Conservation (phyloP, 805 yeast species). For the Metschnikowia reukaufii region DNA sequence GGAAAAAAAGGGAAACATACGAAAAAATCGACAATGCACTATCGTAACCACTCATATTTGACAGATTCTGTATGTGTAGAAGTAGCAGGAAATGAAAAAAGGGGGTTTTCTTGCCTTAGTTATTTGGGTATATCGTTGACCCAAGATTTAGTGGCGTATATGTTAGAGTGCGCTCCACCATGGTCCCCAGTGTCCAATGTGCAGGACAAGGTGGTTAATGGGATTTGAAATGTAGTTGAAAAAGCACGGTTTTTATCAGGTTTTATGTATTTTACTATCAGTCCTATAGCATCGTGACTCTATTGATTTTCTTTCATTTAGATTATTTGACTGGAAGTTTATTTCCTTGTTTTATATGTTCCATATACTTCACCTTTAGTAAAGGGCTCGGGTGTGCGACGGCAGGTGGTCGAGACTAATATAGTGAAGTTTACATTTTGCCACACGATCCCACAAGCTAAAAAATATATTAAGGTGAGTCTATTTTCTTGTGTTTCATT, state of each 20-base stretch:
- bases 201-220: not conserved
- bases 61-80: not conserved
- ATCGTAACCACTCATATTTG: slow-evolving; percentile 94
- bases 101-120: not conserved
- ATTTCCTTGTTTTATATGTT: no score
- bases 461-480: no score
- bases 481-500: no score
- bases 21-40: slow-evolving; percentile 97
- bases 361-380: no score
- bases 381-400: not conserved
- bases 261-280: no score
- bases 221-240: no score
- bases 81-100: not conserved
- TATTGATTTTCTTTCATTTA: no score
- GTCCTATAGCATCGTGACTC: no score
- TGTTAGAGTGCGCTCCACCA: slow-evolving; percentile 7
- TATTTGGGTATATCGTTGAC: no score
- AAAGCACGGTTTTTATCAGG: not conserved
- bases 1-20: no score
- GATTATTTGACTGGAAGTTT: no score
- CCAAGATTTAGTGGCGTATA: slow-evolving; percentile 9
- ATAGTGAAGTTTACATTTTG: not conserved
- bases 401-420: not conserved
- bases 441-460: no score
- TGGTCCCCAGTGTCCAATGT: not conserved